Conservation (phyloP, 345 rosid species). For the Salix arbutifolia region DNA sequence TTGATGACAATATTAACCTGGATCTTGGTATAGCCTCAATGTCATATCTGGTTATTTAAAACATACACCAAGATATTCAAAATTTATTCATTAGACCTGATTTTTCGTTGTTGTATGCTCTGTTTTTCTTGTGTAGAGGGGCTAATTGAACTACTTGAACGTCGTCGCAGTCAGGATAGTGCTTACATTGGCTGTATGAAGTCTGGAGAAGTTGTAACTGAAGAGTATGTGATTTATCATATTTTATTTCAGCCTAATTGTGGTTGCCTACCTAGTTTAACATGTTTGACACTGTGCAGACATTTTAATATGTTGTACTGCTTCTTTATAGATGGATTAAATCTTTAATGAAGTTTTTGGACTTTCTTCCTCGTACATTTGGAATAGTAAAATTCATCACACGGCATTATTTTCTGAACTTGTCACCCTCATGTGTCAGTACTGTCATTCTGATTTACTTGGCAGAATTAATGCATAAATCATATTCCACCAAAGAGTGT, state of each 20-base stretch:
- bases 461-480: neutral
- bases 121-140: conserved; percentile 45
- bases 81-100: neutral
- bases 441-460: neutral
- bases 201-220: conserved; percentile 82
- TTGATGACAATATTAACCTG: conserved; percentile 70
- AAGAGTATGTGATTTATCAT: conserved; percentile 44
- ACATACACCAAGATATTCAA: conserved; percentile 5
- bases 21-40: conserved; percentile 62
- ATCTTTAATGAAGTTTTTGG: neutral
- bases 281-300: neutral
- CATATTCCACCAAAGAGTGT: neutral
- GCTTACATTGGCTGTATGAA: conserved; percentile 96
- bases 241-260: conserved; percentile 7
- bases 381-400: neutral
- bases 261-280: neutral
- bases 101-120: conserved; percentile 7
- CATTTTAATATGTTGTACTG: neutral
- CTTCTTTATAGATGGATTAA: neutral
- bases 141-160: conserved; percentile 67
- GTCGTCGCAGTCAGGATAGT: conserved; percentile 62
- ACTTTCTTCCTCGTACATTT: neutral
- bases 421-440: neutral
- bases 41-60: conserved; percentile 9
- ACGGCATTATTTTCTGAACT: neutral